Evolutionary conservation across 805 yeast species (phyloP), one percentile per base, ranked within the genome.

Genomic region (Candida sanyiensis): DNA sequence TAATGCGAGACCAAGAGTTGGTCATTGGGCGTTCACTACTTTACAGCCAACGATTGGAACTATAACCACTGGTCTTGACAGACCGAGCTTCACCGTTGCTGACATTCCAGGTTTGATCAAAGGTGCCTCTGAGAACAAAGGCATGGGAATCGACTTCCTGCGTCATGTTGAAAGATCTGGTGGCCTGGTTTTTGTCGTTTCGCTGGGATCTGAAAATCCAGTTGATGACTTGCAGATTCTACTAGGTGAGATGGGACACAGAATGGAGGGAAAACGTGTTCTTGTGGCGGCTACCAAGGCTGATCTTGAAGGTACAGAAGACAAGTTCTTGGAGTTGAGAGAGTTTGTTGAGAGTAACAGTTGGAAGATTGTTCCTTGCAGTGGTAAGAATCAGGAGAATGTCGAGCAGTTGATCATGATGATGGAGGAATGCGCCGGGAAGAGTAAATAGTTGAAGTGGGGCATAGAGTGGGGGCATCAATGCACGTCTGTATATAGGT

Each of bases 21-120:
- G 97, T 0, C 95, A 88, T 59, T 93, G 97, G 96, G 94, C 83
- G 53, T 93, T 93, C 57, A 93, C 98, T 0, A 93, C 98, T 0
- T 63, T 93, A 38, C 86, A 80, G 44, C 98, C 98, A 1, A 81
- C 87, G 0, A 76, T 93, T 35, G 98, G 98, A 4, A 90, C 97
- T 0, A 83, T 93, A 11, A 69, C 71, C 33, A 59, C 78, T 16
- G 73, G 81, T 2, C 72, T 81, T 2, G 84, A 79, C 47, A 70
- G 71, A 42, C 75, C 74, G 4, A 60, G 66, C 3, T 89, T 90
- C 57, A 85, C 96, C 0, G 97, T 93, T 2, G 97, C 97, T 2
- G 98, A 93, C 64, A 93, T 93, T 42, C 98, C 98, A 0, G 98
- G 98, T 6, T 83, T 93, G 32, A 83, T 93, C 43, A 72, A 79